Percentiles rank a stretch among this genome's conserved stretches.
Conservation (phyloP, 306 rosid species). For the Dryas octopetala region DNA sequence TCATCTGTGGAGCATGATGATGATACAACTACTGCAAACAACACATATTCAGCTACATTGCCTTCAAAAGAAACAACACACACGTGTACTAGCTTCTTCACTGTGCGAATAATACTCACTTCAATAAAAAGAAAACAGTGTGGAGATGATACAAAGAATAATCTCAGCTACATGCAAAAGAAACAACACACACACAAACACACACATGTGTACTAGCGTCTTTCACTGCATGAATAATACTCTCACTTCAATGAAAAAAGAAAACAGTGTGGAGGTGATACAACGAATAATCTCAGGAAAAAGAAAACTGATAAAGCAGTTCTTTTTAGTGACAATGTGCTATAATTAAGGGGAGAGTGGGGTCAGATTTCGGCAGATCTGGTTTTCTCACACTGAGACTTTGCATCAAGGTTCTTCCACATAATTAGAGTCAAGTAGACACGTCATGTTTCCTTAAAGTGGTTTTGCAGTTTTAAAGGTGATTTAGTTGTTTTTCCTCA, state of each 20-base stretch:
- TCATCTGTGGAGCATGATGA: conserved; percentile 91
- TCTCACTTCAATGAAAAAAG: neutral
- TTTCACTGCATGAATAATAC: neutral
- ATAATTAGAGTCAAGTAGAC: neutral
- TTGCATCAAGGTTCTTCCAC: neutral
- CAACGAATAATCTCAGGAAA: neutral
- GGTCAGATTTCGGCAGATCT: neutral
- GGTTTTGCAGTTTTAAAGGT: neutral
- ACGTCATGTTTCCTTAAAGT: neutral
- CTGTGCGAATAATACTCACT: neutral
- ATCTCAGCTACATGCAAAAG: neutral
- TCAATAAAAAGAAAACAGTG: neutral
- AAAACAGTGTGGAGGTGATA: neutral
- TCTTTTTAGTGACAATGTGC: neutral
- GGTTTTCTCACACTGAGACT: neutral
- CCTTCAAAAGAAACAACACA: neutral
- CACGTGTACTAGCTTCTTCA: neutral
- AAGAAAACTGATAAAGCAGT: neutral
- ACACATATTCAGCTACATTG: conserved; percentile 24
- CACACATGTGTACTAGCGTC: neutral
- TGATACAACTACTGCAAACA: conserved; percentile 70
- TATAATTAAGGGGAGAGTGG: neutral
- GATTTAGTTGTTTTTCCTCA: no score
- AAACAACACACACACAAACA: neutral
- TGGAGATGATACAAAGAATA: no score